A percentile compares a stretch with the other conserved stretches of the same genome.
phyloP scores from a whole-genome alignment of 2,329 filamentous ascomycete genomes.

The Westerdykella aurantiaca region DNA sequence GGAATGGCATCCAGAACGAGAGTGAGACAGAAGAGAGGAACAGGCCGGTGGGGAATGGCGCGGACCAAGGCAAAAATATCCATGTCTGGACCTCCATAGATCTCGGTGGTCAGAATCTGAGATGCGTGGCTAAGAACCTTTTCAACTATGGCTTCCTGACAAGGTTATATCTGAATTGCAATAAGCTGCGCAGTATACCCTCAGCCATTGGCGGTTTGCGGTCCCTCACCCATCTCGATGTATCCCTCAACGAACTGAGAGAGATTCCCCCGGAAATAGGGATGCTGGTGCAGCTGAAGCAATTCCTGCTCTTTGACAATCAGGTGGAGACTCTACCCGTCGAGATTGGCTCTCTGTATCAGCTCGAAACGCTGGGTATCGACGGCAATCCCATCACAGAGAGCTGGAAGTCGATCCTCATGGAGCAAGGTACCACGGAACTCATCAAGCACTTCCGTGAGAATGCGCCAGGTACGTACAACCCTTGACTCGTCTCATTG shows the following conservation, averaged over 20 bases:
- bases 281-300: constrained; percentile 90
- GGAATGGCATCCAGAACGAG: constrained; percentile 46
- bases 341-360: constrained; percentile 83
- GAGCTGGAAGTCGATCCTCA: constrained; percentile 71
- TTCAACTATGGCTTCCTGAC: constrained; percentile 85
- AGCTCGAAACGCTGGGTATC: constrained; percentile 82
- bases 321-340: constrained; percentile 73
- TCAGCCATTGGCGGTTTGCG: constrained; percentile 75
- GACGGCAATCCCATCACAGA: constrained; percentile 83
- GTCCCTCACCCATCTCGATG: constrained; percentile 74
- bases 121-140: constrained; percentile 70
- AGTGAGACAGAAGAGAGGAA: constrained; percentile 54
- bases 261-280: constrained; percentile 85
- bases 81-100: constrained; percentile 93
- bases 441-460: constrained; percentile 80
- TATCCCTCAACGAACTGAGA: constrained; percentile 79
- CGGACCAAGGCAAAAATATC: constrained; percentile 36
- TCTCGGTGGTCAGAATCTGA: constrained; percentile 90
- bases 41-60: constrained; percentile 56
- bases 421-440: constrained; percentile 80
- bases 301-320: constrained; percentile 86
- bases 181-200: constrained; percentile 78
- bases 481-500: not conserved
- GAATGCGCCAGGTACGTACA: constrained; percentile 67
- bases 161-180: constrained; percentile 89